Conservation (phyloP, 2,329 filamentous ascomycete genomes). For the Pseudogymnoascus sp. region DNA sequence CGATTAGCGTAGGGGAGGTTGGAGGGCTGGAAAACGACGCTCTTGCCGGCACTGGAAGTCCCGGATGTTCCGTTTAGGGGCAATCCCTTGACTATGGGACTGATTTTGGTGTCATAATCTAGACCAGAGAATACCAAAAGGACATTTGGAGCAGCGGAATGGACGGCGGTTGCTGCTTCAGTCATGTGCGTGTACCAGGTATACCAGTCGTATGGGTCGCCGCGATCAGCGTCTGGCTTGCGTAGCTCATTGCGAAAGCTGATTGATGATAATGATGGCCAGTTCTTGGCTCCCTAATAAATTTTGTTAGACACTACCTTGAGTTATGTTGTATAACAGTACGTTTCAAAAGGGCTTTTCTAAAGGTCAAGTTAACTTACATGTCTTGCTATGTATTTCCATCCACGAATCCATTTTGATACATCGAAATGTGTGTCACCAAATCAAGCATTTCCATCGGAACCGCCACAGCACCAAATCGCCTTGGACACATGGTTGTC, state of each 20-base stretch:
- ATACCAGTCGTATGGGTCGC: slow-evolving; percentile 34
- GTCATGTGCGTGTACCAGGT: slow-evolving; percentile 37
- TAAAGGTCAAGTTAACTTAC: slow-evolving; percentile 29
- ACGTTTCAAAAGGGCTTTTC: not conserved
- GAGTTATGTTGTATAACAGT: not conserved
- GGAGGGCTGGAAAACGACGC: slow-evolving; percentile 30
- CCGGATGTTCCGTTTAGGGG: slow-evolving; percentile 22
- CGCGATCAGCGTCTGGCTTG: slow-evolving; percentile 15
- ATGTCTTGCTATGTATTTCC: slow-evolving; percentile 51
- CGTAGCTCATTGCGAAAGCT: slow-evolving; percentile 35
- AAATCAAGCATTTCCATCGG: slow-evolving; percentile 52
- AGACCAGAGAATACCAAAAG: slow-evolving; percentile 41
- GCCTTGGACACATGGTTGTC: slow-evolving; percentile 54
- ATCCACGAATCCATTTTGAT: slow-evolving; percentile 51
- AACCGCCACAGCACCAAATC: slow-evolving; percentile 47
- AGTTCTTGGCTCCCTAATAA: slow-evolving; percentile 15
- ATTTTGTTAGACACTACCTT: not conserved
- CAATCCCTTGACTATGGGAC: slow-evolving; percentile 15
- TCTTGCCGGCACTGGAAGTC: slow-evolving; percentile 28
- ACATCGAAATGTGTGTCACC: slow-evolving; percentile 51
- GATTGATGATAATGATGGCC: slow-evolving; percentile 25
- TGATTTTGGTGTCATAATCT: slow-evolving; percentile 35
- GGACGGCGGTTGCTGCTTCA: slow-evolving; percentile 32
- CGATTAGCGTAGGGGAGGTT: slow-evolving; percentile 35
- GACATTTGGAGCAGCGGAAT: slow-evolving; percentile 34